phyloP scores from a whole-genome alignment of 768 basidiomycete species.

The Hericium erinaceus region DNA sequence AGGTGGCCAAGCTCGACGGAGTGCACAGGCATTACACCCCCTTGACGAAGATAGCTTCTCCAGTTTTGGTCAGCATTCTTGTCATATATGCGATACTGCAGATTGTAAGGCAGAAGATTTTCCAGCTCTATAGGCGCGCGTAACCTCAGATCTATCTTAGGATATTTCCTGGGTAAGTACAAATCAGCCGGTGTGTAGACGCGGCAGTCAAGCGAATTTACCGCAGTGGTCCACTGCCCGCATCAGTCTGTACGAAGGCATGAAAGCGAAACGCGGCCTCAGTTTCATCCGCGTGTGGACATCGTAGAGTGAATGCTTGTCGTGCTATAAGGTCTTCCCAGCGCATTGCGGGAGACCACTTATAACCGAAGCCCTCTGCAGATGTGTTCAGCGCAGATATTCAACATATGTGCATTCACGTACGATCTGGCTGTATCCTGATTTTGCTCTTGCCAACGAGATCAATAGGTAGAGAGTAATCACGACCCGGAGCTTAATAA shows the following conservation, averaged over 20 bases:
- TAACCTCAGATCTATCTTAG: conserved; percentile 76
- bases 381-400: background rate
- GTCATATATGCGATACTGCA: conserved; percentile 96
- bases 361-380: conserved; percentile 91
- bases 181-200: background rate
- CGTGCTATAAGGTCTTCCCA: conserved; percentile 80
- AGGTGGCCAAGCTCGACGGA: conserved; percentile 89
- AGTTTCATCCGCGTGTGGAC: conserved; percentile 67
- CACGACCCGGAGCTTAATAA: conserved; percentile 63
- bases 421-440: conserved; percentile 87
- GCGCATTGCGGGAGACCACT: conserved; percentile 80
- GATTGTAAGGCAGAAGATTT: conserved; percentile 88
- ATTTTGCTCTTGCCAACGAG: conserved; percentile 76
- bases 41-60: conserved; percentile 86
- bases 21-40: conserved; percentile 94
- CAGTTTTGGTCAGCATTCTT: conserved; percentile 92
- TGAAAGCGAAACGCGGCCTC: conserved; percentile 95
- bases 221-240: conserved; percentile 27
- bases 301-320: conserved; percentile 67
- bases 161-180: conserved; percentile 52
- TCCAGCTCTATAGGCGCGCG: conserved; percentile 93
- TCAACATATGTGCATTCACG: conserved; percentile 21
- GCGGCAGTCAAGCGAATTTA: background rate
- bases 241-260: conserved; percentile 76
- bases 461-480: conserved; percentile 85